Evolutionary conservation across 2,329 filamentous ascomycete genomes (phyloP).

Genomic region (Penicillium italicum): DNA sequence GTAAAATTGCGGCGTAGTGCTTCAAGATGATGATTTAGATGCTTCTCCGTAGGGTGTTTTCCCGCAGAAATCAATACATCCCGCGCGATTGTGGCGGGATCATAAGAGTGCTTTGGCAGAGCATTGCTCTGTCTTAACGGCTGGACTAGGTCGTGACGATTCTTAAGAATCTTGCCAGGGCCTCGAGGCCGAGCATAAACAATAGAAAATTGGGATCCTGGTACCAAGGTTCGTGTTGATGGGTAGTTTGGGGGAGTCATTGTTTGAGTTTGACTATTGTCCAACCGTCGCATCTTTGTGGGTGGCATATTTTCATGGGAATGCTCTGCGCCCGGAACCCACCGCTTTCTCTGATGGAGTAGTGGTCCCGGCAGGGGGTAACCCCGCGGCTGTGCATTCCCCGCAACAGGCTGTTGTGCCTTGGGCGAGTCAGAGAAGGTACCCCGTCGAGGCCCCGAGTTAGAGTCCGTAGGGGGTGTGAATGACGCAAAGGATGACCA

Average conservation of each 20-base stretch:
- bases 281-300: not conserved
- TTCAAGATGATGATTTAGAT: conserved; percentile 59
- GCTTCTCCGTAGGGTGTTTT: conserved; percentile 57
- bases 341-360: not conserved
- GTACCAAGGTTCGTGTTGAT: conserved; percentile 4
- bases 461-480: not conserved
- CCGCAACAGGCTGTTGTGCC: not conserved
- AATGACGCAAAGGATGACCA: not conserved
- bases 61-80: conserved; percentile 61
- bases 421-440: not conserved
- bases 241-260: not conserved
- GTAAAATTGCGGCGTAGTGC: conserved; percentile 43
- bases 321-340: not conserved
- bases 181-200: not conserved
- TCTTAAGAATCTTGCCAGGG: conserved; percentile 23
- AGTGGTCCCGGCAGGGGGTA: not conserved
- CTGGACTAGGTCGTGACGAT: conserved; percentile 42
- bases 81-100: conserved; percentile 59
- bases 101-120: conserved; percentile 51
- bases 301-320: not conserved
- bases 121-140: conserved; percentile 41
- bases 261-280: not conserved
- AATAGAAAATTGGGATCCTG: conserved; percentile 4
- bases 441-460: not conserved
- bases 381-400: not conserved